Conservation (phyloP, 257 asterid species). For the Ballota nigra region DNA sequence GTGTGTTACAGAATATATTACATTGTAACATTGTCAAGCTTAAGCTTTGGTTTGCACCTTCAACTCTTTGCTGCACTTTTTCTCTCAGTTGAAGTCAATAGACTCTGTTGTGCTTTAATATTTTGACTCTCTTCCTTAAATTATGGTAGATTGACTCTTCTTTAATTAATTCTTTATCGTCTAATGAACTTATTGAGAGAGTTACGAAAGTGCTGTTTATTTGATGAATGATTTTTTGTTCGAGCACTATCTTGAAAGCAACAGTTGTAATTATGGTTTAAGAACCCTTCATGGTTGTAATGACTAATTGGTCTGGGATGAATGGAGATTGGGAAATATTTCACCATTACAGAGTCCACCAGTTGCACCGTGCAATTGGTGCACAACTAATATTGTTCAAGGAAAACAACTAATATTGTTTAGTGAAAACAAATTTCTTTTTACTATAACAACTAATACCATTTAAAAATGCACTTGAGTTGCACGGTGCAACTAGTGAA, state of each 20-base stretch:
- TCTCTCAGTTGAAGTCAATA: background rate
- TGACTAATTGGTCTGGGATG: background rate
- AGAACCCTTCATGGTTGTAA: background rate
- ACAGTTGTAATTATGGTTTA: background rate
- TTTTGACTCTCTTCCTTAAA: background rate
- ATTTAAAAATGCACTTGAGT: background rate
- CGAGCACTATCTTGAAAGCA: background rate
- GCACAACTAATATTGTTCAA: background rate
- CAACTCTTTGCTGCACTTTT: background rate
- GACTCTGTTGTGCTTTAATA: background rate
- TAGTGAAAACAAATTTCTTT: background rate
- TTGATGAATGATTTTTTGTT: background rate
- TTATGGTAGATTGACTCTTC: background rate
- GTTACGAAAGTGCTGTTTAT: constrained; percentile 1
- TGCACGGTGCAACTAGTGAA: background rate
- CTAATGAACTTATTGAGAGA: constrained; percentile 3
- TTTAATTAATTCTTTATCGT: background rate
- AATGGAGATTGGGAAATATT: background rate
- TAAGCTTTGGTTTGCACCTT: background rate
- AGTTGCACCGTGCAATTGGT: background rate
- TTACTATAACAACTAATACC: background rate
- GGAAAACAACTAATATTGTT: background rate
- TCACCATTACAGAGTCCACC: background rate
- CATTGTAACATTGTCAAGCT: background rate
- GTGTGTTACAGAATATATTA: background rate